Base-by-base conservation (phyloP, 2,329 filamentous ascomycete genomes). In the Chrysoporthe cubensis region DNA sequence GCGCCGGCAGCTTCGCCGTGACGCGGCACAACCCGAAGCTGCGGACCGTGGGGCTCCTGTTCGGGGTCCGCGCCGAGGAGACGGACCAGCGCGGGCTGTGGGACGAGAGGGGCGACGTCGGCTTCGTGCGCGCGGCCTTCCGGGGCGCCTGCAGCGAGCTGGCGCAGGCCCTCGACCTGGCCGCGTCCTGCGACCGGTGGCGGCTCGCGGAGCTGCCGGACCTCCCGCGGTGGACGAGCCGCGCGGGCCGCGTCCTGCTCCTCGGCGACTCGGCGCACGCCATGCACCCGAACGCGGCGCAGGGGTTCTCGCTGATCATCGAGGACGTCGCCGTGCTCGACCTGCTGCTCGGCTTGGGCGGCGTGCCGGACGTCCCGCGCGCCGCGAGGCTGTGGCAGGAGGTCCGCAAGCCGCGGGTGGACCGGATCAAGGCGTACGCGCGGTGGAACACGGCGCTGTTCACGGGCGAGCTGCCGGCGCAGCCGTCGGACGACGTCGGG, bases 61-160 rank as follows among this genome's bases (percentile, higher is more conserved):
- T 72, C n/a, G 69, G 71, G 6, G 67, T 72, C 46, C 69, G 69
- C 9, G 66, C 62, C 37, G 66, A 70, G 6, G 37, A 6, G 37
- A 71, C 72, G 1, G 72, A 74, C 50, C 72, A 73, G 62, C 68
- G 68, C 16, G 59, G 69, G 7, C 64, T 74, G 3, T 74, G 73
- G 73, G 73, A 74, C 18, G 72, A 73, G 32, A 63, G 71, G 16
- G 72, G 73, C 21, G 73, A 74, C 6, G 71, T 74, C 32, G 66
- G 65, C 7, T 69, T 70, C 21, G 71, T 74, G n/a, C 67, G 71
- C 1, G 57, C 70, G 0, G 56, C 66, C 50, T 72, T 72, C 48
- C 46, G 63, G 11, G 65, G 50, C 11, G 60, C 70, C 1, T 72
- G 68, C 42, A 60, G 54, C 3, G 72, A 73, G 56, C 43, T 73